Evolutionary conservation across 306 rosid genomes (phyloP).

Genomic region (Astragalus glycyphyllos): DNA sequence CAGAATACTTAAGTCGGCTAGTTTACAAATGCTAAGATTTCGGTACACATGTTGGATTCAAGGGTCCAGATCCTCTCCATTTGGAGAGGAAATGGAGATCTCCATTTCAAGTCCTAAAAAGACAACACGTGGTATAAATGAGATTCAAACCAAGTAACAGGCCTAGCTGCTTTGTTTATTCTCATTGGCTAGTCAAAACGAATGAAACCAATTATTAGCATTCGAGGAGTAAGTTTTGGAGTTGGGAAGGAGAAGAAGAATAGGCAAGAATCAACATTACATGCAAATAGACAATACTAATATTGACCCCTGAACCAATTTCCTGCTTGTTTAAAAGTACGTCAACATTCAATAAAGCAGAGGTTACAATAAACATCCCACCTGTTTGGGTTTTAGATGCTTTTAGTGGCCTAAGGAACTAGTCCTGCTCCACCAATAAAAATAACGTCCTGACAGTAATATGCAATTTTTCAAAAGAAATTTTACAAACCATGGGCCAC

Average conservation of each 20-base stretch:
- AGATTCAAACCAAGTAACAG: not conserved
- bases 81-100: too few species aligned
- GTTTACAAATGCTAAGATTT: too few species aligned
- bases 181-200: not conserved
- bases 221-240: not conserved
- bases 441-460: constrained; percentile 43
- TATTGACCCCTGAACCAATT: constrained; percentile 36
- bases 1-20: too few species aligned
- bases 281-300: constrained; percentile 16
- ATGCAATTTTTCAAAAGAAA: constrained; percentile 43
- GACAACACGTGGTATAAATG: too few species aligned
- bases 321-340: constrained; percentile 33
- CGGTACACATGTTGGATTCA: not conserved
- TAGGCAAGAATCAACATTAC: constrained; percentile 1
- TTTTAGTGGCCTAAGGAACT: constrained; percentile 40
- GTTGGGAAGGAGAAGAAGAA: not conserved
- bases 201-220: not conserved
- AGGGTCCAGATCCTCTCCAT: too few species aligned
- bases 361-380: constrained; percentile 50
- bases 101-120: too few species aligned
- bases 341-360: constrained; percentile 43
- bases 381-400: constrained; percentile 47
- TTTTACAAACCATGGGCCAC: constrained; percentile 59
- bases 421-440: constrained; percentile 47
- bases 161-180: not conserved